These are phyloP conservation scores for Orbilia ellipsospora DNA, from an alignment of 2,329 filamentous ascomycete species.

Conservation along the genomic window DNA sequence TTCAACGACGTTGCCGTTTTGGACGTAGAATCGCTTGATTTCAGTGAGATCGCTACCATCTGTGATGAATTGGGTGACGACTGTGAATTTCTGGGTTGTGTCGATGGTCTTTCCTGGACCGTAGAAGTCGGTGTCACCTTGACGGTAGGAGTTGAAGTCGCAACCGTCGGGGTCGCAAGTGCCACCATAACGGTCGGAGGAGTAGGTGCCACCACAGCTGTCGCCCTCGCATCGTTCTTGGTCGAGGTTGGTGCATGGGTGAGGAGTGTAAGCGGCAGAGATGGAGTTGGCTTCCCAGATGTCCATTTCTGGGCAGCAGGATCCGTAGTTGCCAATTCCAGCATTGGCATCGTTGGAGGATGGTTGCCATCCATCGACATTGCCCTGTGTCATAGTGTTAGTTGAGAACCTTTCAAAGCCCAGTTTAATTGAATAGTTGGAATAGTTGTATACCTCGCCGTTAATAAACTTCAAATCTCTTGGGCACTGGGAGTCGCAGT, in stretches of 20 bases:
- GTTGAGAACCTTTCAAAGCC: background rate
- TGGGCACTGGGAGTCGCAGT: conserved; percentile 69
- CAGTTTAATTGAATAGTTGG: conserved; percentile 6
- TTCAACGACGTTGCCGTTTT: conserved; percentile 61
- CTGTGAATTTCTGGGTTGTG: conserved; percentile 62
- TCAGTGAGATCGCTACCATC: conserved; percentile 61
- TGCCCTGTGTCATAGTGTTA: conserved; percentile 62
- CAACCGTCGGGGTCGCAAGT: conserved; percentile 63
- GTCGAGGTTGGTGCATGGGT: conserved; percentile 61
- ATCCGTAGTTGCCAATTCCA: conserved; percentile 67
- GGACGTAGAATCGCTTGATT: conserved; percentile 62
- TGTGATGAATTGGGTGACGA: conserved; percentile 63
- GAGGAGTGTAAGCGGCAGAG: conserved; percentile 62
- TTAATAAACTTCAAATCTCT: conserved; percentile 71
- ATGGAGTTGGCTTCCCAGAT: conserved; percentile 63
- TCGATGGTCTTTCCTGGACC: conserved; percentile 63
- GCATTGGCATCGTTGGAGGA: conserved; percentile 63
- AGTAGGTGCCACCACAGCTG: conserved; percentile 58
- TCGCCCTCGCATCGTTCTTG: conserved; percentile 60
- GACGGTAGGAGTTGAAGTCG: conserved; percentile 62
- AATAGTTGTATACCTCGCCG: conserved; percentile 63
- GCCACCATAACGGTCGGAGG: conserved; percentile 59
- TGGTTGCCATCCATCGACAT: conserved; percentile 66
- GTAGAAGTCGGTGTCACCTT: conserved; percentile 60
- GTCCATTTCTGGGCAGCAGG: conserved; percentile 72